Evolutionary conservation across 805 yeast genomes (phyloP), one percentile per base, ranked within the genome.

Genomic region (Ogataea henricii): DNA sequence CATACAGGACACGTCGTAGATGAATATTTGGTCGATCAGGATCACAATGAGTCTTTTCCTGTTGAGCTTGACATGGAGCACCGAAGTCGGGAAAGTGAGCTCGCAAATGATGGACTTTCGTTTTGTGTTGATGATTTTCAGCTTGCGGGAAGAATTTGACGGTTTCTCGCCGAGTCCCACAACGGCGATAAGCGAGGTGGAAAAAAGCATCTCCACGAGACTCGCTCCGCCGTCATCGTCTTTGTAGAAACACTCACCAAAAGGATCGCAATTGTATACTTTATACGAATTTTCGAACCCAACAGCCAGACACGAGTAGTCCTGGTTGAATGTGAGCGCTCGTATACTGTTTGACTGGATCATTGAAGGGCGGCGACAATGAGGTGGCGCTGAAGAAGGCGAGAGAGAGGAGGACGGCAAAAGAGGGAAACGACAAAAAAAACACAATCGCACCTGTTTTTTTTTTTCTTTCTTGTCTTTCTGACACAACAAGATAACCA

Each of bases 1-100:
- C 84, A 92, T 90, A 64, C 95, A 88, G 48, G 94, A 82, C 52
- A 92, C 85, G 65, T 92, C 97, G 69, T 92, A 94, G 40, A 92
- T 80, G 63, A 83, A 87, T 8, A 94, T 81, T 66, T 91, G 96
- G 51, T 89, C 92, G 42, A 81, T 74, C 45, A 92, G 71, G 5
- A 87, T 81, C 14, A 91, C 94, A 26, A 89, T 76, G 54, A 92
- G 74, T 38, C 97, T 71, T 57, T 87, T 85, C 36, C 97, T 76
- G 66, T 92, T 94, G 69, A 92, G 76, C 56, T 81, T 81, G 27
- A 92, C 85, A 43, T 80, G 81, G 22, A 85, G 70, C 2, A 92
- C 83, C 6, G 82, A 71, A 3, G 89, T 80, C 1, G 96, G 92
- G 65, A 90, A 94, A 0, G 92, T 81, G 56, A 92, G 71, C 62